These are phyloP conservation scores for Metschnikowia baotianmanensis DNA, from an alignment of 805 yeast species.

Conservation along the genomic window DNA sequence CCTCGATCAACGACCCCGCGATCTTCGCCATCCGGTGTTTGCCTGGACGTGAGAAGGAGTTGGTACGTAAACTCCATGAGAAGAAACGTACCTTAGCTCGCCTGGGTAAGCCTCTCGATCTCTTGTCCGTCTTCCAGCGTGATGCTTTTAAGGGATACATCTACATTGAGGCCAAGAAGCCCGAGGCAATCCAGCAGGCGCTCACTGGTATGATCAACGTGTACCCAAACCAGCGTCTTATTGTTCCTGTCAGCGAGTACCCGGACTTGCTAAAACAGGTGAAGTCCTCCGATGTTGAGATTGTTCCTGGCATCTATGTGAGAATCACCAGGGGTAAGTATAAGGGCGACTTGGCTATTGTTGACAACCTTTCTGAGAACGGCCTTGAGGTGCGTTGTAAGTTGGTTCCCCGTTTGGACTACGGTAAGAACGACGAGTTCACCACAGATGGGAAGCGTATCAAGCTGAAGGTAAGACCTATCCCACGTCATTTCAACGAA, in stretches of 20 bases:
- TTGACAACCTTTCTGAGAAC: slow-evolving; percentile 89
- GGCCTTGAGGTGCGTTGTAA: slow-evolving; percentile 94
- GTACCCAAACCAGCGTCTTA: slow-evolving; percentile 65
- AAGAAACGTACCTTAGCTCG: slow-evolving; percentile 77
- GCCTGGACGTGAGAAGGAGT: slow-evolving; percentile 88
- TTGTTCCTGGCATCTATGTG: slow-evolving; percentile 90
- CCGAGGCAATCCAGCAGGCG: slow-evolving; percentile 88
- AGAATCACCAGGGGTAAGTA: slow-evolving; percentile 88
- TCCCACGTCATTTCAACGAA: slow-evolving; percentile 82
- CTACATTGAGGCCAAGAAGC: slow-evolving; percentile 90
- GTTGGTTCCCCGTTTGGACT: slow-evolving; percentile 90
- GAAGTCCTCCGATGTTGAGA: slow-evolving; percentile 80
- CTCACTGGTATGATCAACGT: slow-evolving; percentile 87
- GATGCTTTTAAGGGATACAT: slow-evolving; percentile 90
- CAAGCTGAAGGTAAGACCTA: slow-evolving; percentile 70
- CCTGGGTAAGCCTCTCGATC: slow-evolving; percentile 75
- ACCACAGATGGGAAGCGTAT: slow-evolving; percentile 45
- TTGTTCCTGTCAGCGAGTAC: slow-evolving; percentile 94
- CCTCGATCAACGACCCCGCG: slow-evolving; percentile 94
- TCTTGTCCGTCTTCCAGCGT: slow-evolving; percentile 88
- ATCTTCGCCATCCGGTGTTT: slow-evolving; percentile 95
- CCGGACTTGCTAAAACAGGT: slow-evolving; percentile 90
- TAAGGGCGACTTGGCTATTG: slow-evolving; percentile 89
- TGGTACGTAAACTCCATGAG: slow-evolving; percentile 79
- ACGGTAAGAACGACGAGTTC: slow-evolving; percentile 62